phyloP scores from a whole-genome alignment of 176 grass and related monocot species.

The Juncus effusus region DNA sequence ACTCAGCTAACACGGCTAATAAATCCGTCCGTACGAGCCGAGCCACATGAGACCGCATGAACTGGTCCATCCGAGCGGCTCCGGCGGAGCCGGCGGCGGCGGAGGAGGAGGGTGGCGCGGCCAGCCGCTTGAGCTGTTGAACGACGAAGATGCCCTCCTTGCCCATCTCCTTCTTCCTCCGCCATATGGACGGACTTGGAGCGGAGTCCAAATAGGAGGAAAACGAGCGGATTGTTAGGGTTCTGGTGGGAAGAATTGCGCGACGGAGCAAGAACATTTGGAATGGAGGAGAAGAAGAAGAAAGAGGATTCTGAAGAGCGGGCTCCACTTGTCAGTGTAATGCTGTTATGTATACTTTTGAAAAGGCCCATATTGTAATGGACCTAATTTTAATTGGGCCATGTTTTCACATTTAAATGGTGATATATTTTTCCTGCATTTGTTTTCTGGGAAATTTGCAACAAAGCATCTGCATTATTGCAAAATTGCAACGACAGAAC shows the following conservation, averaged over 20 bases:
- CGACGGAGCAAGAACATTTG: constrained; percentile 18
- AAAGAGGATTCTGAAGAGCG: background rate
- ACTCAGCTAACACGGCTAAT: constrained; percentile 70
- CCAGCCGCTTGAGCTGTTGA: constrained; percentile 78
- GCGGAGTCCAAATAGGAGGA: constrained; percentile 43
- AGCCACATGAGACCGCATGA: constrained; percentile 70
- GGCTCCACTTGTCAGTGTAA: background rate
- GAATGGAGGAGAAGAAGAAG: background rate
- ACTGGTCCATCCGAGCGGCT: constrained; percentile 48
- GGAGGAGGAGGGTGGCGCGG: constrained; percentile 32
- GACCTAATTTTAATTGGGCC: too few relatives aligned
- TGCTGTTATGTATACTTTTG: too few relatives aligned
- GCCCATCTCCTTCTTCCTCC: constrained; percentile 93
- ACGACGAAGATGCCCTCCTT: constrained; percentile 92
- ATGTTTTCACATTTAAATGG: too few relatives aligned
- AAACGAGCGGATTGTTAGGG: constrained; percentile 10
- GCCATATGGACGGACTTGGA: constrained; percentile 73
- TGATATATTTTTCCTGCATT: too few relatives aligned
- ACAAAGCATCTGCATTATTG: too few relatives aligned
- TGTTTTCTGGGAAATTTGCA: too few relatives aligned
- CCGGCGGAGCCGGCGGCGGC: constrained; percentile 13
- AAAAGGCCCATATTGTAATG: too few relatives aligned
- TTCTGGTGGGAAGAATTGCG: background rate
- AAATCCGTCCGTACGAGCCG: constrained; percentile 80
- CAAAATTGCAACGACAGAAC: too few relatives aligned